phyloP scores from a whole-genome alignment of 179 eudicot genomes.

The Vitellaria paradoxa region DNA sequence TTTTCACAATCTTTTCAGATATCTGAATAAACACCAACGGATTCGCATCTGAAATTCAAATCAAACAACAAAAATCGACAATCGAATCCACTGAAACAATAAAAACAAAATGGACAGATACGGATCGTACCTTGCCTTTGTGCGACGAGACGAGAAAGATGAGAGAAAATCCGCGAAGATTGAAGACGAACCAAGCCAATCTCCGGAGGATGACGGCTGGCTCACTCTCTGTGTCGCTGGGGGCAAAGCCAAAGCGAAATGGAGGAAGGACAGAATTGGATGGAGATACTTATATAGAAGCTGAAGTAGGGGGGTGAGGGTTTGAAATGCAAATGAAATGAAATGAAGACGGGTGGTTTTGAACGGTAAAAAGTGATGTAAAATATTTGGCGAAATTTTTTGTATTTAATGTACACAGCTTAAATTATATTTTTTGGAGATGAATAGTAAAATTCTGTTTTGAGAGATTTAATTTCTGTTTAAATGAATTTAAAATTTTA shows the following conservation, averaged over 20 bases:
- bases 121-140: slow-evolving; percentile 4
- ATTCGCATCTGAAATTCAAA: not conserved
- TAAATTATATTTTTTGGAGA: too few species aligned
- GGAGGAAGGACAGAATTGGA: not conserved
- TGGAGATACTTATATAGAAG: not conserved
- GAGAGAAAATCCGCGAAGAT: not conserved
- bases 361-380: too few species aligned
- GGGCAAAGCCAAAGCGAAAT: not conserved
- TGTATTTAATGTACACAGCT: too few species aligned
- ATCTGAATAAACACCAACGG: not conserved
- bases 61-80: not conserved
- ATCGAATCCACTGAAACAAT: not conserved
- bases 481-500: too few species aligned
- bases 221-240: not conserved
- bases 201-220: slow-evolving; percentile 9
- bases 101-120: not conserved
- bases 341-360: not conserved
- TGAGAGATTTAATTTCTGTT: too few species aligned
- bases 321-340: slow-evolving; percentile 31
- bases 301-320: not conserved
- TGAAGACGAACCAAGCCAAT: slow-evolving; percentile 7
- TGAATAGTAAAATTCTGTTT: too few species aligned
- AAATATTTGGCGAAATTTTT: too few species aligned
- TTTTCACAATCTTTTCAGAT: slow-evolving; percentile 4
- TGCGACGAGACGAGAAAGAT: too few species aligned